A percentile compares a stretch with the other conserved stretches of the same genome.
phyloP scores from a whole-genome alignment of 192 early-diverging fungal genomes.

The Coemansia sp. region DNA sequence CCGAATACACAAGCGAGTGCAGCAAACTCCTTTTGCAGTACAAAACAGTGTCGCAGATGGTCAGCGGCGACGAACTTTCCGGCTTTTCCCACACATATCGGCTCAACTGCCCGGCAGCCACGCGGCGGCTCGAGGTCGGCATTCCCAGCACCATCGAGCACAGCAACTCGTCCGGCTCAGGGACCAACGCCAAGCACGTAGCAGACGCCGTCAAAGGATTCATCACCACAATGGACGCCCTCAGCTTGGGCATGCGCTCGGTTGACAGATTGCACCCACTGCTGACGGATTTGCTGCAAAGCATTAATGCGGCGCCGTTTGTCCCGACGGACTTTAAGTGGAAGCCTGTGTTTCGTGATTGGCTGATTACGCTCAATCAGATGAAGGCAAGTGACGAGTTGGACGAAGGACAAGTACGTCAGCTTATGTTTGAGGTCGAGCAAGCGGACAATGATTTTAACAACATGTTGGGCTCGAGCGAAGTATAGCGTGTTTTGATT shows the following conservation, averaged over 20 bases:
- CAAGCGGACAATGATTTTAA: conserved; percentile 68
- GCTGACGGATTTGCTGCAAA: conserved; percentile 81
- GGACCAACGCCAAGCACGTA: conserved; percentile 73
- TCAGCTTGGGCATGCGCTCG: conserved; percentile 78
- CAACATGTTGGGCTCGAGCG: conserved; percentile 40
- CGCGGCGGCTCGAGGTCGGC: conserved; percentile 86
- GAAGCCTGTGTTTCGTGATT: conserved; percentile 79
- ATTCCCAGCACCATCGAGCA: conserved; percentile 96
- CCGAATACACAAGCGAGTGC: conserved; percentile 91
- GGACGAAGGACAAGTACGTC: conserved; percentile 79
- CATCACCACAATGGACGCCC: conserved; percentile 88
- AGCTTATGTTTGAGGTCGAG: conserved; percentile 91
- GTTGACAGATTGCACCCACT: conserved; percentile 91
- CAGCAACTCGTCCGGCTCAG: conserved; percentile 54
- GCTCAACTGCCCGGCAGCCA: conserved; percentile 83
- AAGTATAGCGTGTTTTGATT: conserved; percentile 8
- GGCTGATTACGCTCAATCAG: conserved; percentile 84
- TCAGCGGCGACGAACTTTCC: conserved; percentile 58
- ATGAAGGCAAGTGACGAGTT: conserved; percentile 94
- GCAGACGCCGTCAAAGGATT: conserved; percentile 81
- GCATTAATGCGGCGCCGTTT: conserved; percentile 76
- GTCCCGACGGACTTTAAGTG: conserved; percentile 80
- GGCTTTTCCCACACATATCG: conserved; percentile 38
- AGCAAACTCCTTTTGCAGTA: conserved; percentile 87
- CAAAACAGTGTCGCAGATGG: conserved; percentile 67